phyloP scores from a whole-genome alignment of 805 yeast genomes.

The Cyberlindnera misumaiensis region DNA sequence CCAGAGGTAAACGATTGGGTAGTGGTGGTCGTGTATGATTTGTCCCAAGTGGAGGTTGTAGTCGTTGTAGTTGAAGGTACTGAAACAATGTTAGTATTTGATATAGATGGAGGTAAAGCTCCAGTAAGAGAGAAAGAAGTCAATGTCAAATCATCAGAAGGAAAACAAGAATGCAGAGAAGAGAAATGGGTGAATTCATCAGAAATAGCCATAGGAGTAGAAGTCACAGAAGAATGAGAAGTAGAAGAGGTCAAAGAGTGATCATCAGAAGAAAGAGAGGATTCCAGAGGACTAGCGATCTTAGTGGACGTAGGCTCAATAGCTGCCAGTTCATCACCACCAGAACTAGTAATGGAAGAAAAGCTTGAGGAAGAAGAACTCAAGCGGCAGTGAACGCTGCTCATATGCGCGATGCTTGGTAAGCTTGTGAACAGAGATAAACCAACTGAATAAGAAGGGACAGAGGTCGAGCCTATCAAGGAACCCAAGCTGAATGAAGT shows the following conservation, averaged over 20 bases:
- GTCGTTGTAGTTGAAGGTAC: constrained; percentile 3
- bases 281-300: too few relatives aligned
- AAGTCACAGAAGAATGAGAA: neutral
- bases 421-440: too few relatives aligned
- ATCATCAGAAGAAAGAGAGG: too few relatives aligned
- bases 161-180: neutral
- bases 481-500: too few relatives aligned
- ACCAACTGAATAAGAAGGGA: too few relatives aligned
- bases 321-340: too few relatives aligned
- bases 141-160: neutral
- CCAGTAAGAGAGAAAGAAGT: neutral
- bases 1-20: constrained; percentile 7
- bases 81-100: constrained; percentile 1
- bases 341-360: too few relatives aligned
- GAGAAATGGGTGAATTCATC: neutral
- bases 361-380: too few relatives aligned
- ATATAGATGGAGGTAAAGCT: neutral
- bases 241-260: neutral
- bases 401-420: too few relatives aligned
- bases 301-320: too few relatives aligned
- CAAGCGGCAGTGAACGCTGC: too few relatives aligned
- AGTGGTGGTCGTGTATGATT: constrained; percentile 6
- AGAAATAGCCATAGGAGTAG: neutral
- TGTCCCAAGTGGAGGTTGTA: constrained; percentile 3
- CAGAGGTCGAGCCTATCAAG: too few relatives aligned